A percentile compares a stretch with the other conserved stretches of the same genome.
Conservation (phyloP, 177 flowering plant genomes). For the Tripterygium wilfordii region DNA sequence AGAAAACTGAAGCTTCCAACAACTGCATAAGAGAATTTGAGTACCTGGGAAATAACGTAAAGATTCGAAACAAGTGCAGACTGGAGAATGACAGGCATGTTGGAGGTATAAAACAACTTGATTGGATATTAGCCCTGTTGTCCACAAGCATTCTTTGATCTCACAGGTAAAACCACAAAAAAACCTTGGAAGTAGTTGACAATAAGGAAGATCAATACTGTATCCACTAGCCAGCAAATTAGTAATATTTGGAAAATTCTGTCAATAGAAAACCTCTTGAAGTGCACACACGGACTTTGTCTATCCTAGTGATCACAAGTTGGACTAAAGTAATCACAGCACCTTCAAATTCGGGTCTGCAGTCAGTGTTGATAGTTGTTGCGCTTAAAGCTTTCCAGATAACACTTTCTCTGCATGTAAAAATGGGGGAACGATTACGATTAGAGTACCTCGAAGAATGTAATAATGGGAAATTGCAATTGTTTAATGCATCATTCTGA, state of each 20-base stretch:
- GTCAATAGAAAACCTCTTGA: constrained; percentile 90
- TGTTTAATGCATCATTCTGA: too few species aligned
- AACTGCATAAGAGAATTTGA: too few species aligned
- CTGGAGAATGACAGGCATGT: constrained; percentile 95
- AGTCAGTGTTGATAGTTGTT: constrained; percentile 86
- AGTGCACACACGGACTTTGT: constrained; percentile 92
- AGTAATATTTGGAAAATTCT: constrained; percentile 94
- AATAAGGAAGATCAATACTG: constrained; percentile 79
- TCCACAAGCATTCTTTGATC: constrained; percentile 94
- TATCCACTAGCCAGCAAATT: constrained; percentile 88
- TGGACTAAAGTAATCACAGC: constrained; percentile 94
- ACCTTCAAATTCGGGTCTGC: constrained; percentile 97
- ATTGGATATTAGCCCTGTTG: constrained; percentile 98
- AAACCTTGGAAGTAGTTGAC: constrained; percentile 98
- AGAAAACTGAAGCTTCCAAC: too few species aligned
- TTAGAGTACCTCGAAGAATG: too few species aligned
- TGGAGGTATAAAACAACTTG: constrained; percentile 93
- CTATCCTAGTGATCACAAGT: constrained; percentile 71
- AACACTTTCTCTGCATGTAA: constrained; percentile 69
- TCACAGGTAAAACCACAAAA: constrained; percentile 90
- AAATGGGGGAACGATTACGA: not conserved
- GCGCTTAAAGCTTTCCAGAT: constrained; percentile 98
- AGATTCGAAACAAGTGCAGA: constrained; percentile 95
- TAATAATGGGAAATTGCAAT: too few species aligned
- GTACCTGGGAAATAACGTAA: constrained; percentile 92